Percentiles rank a stretch among this genome's conserved stretches.
Evolutionary conservation across 2,329 filamentous ascomycete genomes (phyloP).

Genomic region (Trichoderma breve): DNA sequence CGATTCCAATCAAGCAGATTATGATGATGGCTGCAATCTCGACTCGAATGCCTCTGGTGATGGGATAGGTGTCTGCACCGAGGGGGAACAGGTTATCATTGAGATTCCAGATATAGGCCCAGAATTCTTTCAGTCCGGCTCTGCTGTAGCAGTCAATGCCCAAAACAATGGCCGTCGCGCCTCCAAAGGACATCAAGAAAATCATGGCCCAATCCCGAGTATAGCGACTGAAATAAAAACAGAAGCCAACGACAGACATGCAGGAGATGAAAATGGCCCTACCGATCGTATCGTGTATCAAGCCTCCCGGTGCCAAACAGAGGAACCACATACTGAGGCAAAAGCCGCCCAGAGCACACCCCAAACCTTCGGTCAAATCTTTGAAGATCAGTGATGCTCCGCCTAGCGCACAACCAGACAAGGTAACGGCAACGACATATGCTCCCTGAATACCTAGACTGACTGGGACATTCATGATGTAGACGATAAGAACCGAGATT

Average conservation of each 20-base stretch:
- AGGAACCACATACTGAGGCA: conserved; percentile 89
- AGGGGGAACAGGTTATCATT: conserved; percentile 80
- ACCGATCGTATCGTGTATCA: conserved; percentile 60
- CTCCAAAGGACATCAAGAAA: conserved; percentile 71
- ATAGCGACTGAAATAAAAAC: conserved; percentile 73
- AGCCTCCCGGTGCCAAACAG: conserved; percentile 70
- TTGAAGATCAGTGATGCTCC: conserved; percentile 73
- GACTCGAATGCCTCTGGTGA: conserved; percentile 82
- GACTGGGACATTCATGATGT: conserved; percentile 80
- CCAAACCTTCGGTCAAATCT: conserved; percentile 78
- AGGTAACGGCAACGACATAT: conserved; percentile 74
- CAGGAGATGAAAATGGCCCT: conserved; percentile 74
- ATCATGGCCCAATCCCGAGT: conserved; percentile 80
- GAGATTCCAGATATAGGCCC: conserved; percentile 85
- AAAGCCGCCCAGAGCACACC: conserved; percentile 83
- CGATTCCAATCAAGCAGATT: conserved; percentile 69
- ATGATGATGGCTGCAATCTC: conserved; percentile 78
- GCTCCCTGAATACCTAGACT: conserved; percentile 76
- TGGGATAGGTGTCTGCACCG: conserved; percentile 72
- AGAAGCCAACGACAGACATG: conserved; percentile 66
- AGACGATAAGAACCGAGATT: conserved; percentile 79
- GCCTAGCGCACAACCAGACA: conserved; percentile 73
- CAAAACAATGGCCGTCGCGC: conserved; percentile 73
- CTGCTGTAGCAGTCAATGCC: conserved; percentile 88
- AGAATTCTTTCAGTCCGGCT: conserved; percentile 94